Conservation (phyloP, 1,139 yeast genomes). For the Kluyveromyces sp. region DNA sequence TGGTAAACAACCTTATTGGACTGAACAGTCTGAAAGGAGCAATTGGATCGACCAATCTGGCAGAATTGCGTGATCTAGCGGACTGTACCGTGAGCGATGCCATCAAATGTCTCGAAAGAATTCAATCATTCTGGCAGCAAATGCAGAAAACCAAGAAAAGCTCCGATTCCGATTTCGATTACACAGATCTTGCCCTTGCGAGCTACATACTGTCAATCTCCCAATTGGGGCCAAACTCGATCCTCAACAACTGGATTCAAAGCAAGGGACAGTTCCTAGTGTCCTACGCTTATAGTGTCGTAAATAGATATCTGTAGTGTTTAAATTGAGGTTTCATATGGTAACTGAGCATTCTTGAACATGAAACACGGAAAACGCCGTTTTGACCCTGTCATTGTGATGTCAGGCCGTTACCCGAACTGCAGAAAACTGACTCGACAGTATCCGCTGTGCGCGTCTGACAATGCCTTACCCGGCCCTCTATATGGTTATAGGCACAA, state of each 20-base stretch:
- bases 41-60: conserved; percentile 14
- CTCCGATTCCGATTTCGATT: conserved; percentile 11
- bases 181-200: conserved; percentile 17
- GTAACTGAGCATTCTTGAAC: not conserved
- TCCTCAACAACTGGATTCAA: conserved; percentile 4
- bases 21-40: conserved; percentile 14
- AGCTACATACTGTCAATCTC: conserved; percentile 18
- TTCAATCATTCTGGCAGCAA: conserved; percentile 1
- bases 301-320: not conserved
- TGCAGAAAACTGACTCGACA: too few species aligned
- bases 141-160: not conserved
- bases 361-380: not conserved
- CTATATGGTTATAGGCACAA: too few species aligned
- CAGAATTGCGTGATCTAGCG: conserved; percentile 8
- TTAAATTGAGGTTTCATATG: not conserved
- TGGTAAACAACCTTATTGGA: conserved; percentile 12
- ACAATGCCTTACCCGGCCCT: too few species aligned
- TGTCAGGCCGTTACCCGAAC: not conserved
- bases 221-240: conserved; percentile 11
- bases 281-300: not conserved
- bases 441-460: too few species aligned
- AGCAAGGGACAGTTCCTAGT: not conserved
- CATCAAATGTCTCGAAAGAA: not conserved
- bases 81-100: not conserved
- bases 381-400: too few species aligned